Evolutionary conservation across 805 yeast species (phyloP), one percentile per base, ranked within the genome.

Genomic region (Maudiozyma saulgeensis): DNA sequence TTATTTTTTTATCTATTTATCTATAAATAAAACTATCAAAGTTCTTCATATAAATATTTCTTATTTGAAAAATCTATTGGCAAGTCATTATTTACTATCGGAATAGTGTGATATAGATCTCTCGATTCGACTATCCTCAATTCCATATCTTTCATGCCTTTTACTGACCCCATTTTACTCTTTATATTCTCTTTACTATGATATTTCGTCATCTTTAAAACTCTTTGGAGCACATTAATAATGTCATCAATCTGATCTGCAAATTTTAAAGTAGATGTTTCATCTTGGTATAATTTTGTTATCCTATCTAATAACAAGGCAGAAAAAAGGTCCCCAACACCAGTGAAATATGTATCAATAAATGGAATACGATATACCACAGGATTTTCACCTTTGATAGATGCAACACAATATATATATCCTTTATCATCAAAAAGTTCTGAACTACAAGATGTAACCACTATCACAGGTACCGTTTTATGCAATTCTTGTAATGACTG

Each of bases 321-420:
- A 0, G 96, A 82, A 58, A 91, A 90, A 41, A 90, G 67, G 60
- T 90, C 98, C 6, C 98, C 98, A 0, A 93, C 96, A 1, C 98
- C 98, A 0, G 96, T 87, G 68, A 90, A 91, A 63, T 91, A 88
- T 5, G 91, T 82, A 48, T 82, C 79, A 41, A 87, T 77, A 35
- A 74, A 70, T 2, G 86, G 84, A 13, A 84, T 74, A 54, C 74
- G 73, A 57, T 52, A 58, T 16, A 62, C 59, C 38, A 64, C 53
- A 1, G 68, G 60, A 18, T 44, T 46, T 26, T 49, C 37, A 19
- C 49, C 61, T 7, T 50, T 48, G 4, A 74, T 59, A 1, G 80
- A 76, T 11, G 77, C 73, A 13, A 78, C 74, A 18, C 79, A 71
- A 50, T 69, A 67, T n/a, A 76, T 64, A 35, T 63, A 59, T 18